phyloP scores from a whole-genome alignment of 2,329 filamentous ascomycete species.

The Zymoseptoria passerinii region DNA sequence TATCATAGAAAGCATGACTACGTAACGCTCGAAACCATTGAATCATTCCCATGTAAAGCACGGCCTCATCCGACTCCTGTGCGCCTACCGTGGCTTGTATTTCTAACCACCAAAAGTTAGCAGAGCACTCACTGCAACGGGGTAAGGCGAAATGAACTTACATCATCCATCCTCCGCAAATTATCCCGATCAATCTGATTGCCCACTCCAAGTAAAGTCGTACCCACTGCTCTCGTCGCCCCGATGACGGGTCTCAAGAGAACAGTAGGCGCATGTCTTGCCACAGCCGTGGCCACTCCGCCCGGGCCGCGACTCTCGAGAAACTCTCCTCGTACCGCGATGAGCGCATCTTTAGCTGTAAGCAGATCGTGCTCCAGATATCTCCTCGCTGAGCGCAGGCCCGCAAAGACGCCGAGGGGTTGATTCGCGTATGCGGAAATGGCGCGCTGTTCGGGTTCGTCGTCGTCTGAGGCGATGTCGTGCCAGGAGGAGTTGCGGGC shows the following conservation, averaged over 20 bases:
- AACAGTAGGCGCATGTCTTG: constrained; percentile 80
- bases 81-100: constrained; percentile 25
- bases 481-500: constrained; percentile 32
- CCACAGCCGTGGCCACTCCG: constrained; percentile 69
- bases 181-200: constrained; percentile 84
- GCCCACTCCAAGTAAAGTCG: constrained; percentile 83
- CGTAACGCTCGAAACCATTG: neutral
- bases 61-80: too few species aligned
- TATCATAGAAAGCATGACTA: neutral
- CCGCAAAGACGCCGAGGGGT: constrained; percentile 79
- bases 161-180: constrained; percentile 74
- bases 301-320: constrained; percentile 77
- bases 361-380: constrained; percentile 82
- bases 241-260: constrained; percentile 86
- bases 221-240: constrained; percentile 77
- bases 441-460: constrained; percentile 64
- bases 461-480: constrained; percentile 52
- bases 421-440: constrained; percentile 92
- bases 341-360: constrained; percentile 79
- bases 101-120: constrained; percentile 23
- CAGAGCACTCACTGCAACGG: neutral
- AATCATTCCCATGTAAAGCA: too few species aligned
- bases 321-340: constrained; percentile 85
- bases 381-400: constrained; percentile 71
- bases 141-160: constrained; percentile 46